phyloP scores from a whole-genome alignment of 345 rosid species.

The Eucalyptus shirleyi region DNA sequence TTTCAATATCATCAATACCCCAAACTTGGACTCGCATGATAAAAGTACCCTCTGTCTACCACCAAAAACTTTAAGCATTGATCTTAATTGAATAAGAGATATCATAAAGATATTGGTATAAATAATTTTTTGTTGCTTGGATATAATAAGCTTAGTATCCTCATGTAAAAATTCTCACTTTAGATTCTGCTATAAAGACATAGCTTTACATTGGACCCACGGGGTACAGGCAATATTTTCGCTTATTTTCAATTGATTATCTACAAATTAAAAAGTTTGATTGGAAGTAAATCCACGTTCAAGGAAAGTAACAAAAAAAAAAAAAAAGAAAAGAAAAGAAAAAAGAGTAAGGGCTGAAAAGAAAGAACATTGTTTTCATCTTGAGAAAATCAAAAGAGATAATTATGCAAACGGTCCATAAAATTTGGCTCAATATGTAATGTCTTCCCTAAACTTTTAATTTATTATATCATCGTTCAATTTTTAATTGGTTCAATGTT shows the following conservation, averaged over 20 bases:
- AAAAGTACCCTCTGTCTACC: not conserved
- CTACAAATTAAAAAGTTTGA: not conserved
- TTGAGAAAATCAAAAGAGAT: too few relatives aligned
- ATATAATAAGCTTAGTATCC: not conserved
- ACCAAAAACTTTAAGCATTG: not conserved
- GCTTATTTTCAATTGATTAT: not conserved
- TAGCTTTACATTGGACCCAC: not conserved
- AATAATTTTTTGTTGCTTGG: not conserved
- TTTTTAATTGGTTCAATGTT: not conserved
- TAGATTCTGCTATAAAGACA: not conserved
- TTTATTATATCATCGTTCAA: not conserved
- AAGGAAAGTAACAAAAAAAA: too few relatives aligned
- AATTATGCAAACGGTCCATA: too few relatives aligned
- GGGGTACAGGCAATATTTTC: not conserved
- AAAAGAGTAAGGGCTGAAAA: not conserved
- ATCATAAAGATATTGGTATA: too few relatives aligned
- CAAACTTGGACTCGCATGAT: too few relatives aligned
- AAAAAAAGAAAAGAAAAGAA: too few relatives aligned
- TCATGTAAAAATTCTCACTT: too few relatives aligned
- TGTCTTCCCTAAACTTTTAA: fast-evolving
- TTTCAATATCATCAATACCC: too few relatives aligned
- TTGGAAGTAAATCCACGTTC: not conserved
- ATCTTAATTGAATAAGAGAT: not conserved
- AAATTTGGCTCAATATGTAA: too few relatives aligned
- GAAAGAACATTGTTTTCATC: not conserved